A percentile compares a stretch with the other conserved stretches of the same genome.
phyloP scores from a whole-genome alignment of 1,139 yeast species.

The Candida sp. region DNA sequence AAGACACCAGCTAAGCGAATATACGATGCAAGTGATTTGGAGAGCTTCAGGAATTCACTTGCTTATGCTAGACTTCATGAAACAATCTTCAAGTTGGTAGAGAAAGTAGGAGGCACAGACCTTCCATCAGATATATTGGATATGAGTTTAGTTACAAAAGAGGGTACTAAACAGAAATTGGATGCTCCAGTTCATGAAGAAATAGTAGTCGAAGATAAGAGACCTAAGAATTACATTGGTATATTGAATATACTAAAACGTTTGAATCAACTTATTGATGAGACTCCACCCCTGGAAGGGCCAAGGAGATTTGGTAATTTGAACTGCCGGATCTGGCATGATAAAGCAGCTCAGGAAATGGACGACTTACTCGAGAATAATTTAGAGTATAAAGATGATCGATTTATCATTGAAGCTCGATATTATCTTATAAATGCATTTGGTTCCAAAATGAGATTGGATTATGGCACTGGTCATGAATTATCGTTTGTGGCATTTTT shows the following conservation, averaged over 20 bases:
- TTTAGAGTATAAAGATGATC: conserved; percentile 12
- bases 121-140: conserved; percentile 24
- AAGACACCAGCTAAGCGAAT: conserved; percentile 29
- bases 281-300: conserved; percentile 70
- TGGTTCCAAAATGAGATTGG: conserved; percentile 81
- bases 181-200: conserved; percentile 3
- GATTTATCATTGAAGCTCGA: conserved; percentile 45
- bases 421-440: conserved; percentile 69
- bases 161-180: conserved; percentile 4
- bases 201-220: neutral
- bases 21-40: conserved; percentile 23
- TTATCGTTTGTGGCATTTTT: conserved; percentile 80
- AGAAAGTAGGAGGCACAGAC: conserved; percentile 24
- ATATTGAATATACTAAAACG: conserved; percentile 13
- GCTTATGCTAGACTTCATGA: conserved; percentile 24
- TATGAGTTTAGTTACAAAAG: conserved; percentile 18
- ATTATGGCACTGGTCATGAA: conserved; percentile 96
- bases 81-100: conserved; percentile 17
- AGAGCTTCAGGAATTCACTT: conserved; percentile 22
- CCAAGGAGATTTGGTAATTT: conserved; percentile 83
- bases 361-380: conserved; percentile 15
- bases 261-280: conserved; percentile 39
- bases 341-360: conserved; percentile 27
- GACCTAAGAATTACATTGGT: conserved; percentile 3
- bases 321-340: conserved; percentile 82